A percentile compares a stretch with the other conserved stretches of the same genome.
Conservation (phyloP, 176 grass and related monocot genomes). For the Oryza australiensis region DNA sequence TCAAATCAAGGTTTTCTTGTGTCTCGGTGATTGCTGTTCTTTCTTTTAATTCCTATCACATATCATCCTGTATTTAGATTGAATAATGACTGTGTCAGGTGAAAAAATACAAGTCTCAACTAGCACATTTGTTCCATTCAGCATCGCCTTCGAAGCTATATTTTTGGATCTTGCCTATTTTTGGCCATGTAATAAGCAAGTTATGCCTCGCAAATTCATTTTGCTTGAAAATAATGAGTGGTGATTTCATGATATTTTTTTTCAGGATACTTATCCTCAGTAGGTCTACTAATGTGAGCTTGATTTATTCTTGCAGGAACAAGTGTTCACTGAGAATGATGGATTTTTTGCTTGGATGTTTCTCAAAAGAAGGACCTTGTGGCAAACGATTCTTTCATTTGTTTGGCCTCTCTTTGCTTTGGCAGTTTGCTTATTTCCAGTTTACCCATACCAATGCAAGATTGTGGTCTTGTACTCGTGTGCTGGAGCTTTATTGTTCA, state of each 20-base stretch:
- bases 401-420: constrained; percentile 94
- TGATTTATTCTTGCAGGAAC: constrained; percentile 65
- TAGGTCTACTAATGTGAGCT: constrained; percentile 25
- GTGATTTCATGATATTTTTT: constrained; percentile 5
- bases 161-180: not conserved
- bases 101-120: not conserved
- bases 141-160: not conserved
- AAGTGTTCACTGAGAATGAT: constrained; percentile 90
- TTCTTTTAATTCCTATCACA: not conserved
- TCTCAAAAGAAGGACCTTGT: constrained; percentile 90
- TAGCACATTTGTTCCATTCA: not conserved
- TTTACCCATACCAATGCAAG: constrained; percentile 99
- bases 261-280: not conserved
- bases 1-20: constrained; percentile 9
- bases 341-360: constrained; percentile 98
- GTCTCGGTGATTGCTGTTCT: not conserved
- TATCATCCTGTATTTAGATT: constrained; percentile 11
- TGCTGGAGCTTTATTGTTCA: constrained; percentile 82
- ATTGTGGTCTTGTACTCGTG: constrained; percentile 98
- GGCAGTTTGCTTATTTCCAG: constrained; percentile 95
- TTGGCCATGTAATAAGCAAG: not conserved
- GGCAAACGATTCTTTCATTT: constrained; percentile 98
- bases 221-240: constrained; percentile 12
- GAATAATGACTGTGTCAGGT: not conserved
- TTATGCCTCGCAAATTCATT: constrained; percentile 10